Base-by-base conservation (phyloP, 2,329 filamentous ascomycete genomes). In the Fusarium dimerum region DNA sequence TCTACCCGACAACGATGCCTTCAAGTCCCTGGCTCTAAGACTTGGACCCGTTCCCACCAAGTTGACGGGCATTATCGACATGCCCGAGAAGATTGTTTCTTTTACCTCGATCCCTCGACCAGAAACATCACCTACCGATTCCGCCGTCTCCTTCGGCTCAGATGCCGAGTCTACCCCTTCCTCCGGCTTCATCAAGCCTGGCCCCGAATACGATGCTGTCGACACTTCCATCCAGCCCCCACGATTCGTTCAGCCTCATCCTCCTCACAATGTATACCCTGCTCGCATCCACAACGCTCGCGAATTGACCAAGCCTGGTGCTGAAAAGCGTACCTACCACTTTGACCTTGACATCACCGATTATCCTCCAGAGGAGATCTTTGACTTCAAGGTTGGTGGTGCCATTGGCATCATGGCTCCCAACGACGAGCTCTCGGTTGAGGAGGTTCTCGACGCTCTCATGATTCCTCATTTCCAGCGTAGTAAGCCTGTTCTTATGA, bases 281-380 rank as follows among this genome's bases (percentile, higher is more conserved):
- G 92, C 93, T n/a, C 90, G 86, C 58, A 83, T 99, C 43, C 88
- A 91, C 72, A 86, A 86, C 64, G 84, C 91, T 3, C 87, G 94
- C 50, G 92, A 96, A 73, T 76, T 99, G 68, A 99, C 94, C 12
- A 88, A 85, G 68, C 79, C 84, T 20, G 93, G 93, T 18, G 94
- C 94, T 6, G 91, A 96, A 78, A 99, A 99, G 83, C 84, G 93
- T 55, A 99, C 94, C 0, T 96, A 93, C 71, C 94, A 99, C 73
- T 97, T 97, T 66, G 94, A 97, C 66, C 84, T 99, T 42, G 94
- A 99, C 66, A 88, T 99, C 45, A 97, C 93, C 45, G 88, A 96
- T 69, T 99, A 99, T 65, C 92, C 94, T 0, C 82, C 85, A 17
- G 91, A 95, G 74, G 88, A 89, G 48, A 80, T 83, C 45, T 85